Base-by-base conservation (phyloP, 495 filamentous ascomycete genomes). In the Evernia prunastri region DNA sequence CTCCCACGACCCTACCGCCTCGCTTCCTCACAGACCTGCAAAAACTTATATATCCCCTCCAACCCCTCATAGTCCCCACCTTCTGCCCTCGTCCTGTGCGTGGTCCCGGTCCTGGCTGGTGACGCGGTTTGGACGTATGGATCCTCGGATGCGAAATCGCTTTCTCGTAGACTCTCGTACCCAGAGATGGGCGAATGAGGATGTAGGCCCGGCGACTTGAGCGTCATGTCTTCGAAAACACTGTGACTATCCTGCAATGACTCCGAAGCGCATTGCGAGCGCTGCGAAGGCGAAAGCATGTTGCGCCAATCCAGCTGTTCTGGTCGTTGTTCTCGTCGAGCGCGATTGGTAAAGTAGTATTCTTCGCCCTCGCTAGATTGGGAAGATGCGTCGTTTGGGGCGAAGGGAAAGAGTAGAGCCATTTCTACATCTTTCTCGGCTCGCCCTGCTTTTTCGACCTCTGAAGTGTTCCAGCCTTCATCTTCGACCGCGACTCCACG, bases 361-460 rank as follows among this genome's bases (percentile, higher is more conserved):
- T 69, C 61, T 39, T 67, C 69, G 29, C 64, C 60, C 39, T 63
- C 35, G 33, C 43, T 69, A 17, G 27, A 17, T 2, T n/a, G 17
- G 18, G 62, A 58, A 29, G 62, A 17, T 35, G 56, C 63, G 56
- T 57, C 43, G n/a, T 59, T 63, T 18, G 91, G 87, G 4, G 92
- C 91, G 67, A 91, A 96, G 1, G 92, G 92, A 70, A 95, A 96
- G 47, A 87, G 80, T 20, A 96, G 77, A 25, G 92, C 91, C 51
- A 95, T 82, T 47, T 85, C 79, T 3, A 83, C 81, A 40, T 85
- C 88, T n/a, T 75, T 78, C 59, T 79, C 42, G 27, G 27, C 29
- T 40, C 35, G 39, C 10, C 42, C 60, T 29, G 25, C 13, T 29
- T 31, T 31, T 31, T 18, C 49, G 13, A 31, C 11, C 11, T 7